Evolutionary conservation across 2,329 filamentous ascomycete species (phyloP), one percentile per base, ranked within the genome.

Genomic region (Lojkania enalia): DNA sequence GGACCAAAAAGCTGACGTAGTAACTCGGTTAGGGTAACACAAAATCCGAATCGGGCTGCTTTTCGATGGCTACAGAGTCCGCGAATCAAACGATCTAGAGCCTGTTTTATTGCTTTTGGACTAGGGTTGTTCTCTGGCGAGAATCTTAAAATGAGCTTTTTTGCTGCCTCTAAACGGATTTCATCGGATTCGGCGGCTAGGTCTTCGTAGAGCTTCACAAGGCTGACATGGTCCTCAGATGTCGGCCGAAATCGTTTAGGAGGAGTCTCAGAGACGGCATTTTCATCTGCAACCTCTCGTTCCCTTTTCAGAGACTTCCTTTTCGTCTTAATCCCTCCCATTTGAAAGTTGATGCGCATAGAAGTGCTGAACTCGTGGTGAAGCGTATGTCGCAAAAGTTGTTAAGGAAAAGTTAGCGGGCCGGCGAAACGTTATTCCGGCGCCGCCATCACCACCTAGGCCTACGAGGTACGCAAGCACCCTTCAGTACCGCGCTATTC

Each of bases 41-140:
- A 95, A 67, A 95, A 96, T 3, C 94, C 94, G 39, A 94, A 74
- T 19, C 94, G 81, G 14, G 92, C 90, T 11, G 88, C 89, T 73
- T 96, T 96, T 45, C 90, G 85, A 42, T 90, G 86, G 66, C 90
- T 96, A 49, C 91, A 90, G 14, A 97, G 82, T 30, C 94, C 94
- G 42, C 88, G 84, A 67, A 96, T 89, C 27, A 99, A 76, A 39
- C 74, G 66, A 20, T 64, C 66, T 15, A 76, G 51, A 3, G 68
- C 69, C 19, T 65, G 63, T 35, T 74, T 66, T 15, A 75, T 61
- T 21, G 67, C 63, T 29, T 70, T 60, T 6, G 63, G 59, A 27
- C 64, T 57, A 16, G 72, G 69, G 5, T 65, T 54, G 27, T 60
- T 66, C 31, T 71, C 63, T 4, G 65, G 61, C 3, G 71, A 69